Evolutionary conservation across 2,329 filamentous ascomycete genomes (phyloP).

Genomic region (Fusarium oligoseptatum): DNA sequence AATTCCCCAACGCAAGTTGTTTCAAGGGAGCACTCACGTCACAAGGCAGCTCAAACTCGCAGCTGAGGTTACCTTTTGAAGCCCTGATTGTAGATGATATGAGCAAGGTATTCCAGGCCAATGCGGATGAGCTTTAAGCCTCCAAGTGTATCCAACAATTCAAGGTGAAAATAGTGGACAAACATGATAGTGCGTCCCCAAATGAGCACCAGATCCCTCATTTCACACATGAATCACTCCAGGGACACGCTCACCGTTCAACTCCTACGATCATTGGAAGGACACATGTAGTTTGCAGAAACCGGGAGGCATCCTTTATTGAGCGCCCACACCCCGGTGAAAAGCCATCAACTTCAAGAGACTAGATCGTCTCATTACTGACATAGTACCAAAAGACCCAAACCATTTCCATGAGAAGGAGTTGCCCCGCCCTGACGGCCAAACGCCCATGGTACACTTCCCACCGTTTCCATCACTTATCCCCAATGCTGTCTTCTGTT

Average conservation of each 20-base stretch:
- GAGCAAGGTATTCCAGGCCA: neutral
- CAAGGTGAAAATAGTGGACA: neutral
- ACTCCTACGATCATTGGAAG: constrained; percentile 2
- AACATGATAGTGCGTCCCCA: neutral
- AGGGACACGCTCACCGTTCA: neutral
- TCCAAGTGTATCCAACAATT: neutral
- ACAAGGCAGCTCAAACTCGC: neutral
- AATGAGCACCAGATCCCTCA: neutral
- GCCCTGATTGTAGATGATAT: neutral
- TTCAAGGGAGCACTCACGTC: neutral
- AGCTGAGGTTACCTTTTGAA: neutral
- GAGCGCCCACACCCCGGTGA: constrained; percentile 43
- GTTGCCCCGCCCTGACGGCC: constrained; percentile 48
- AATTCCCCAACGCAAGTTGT: constrained; percentile 32
- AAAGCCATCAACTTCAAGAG: constrained; percentile 43
- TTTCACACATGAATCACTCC: neutral
- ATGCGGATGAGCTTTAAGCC: neutral
- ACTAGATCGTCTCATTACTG: constrained; percentile 50
- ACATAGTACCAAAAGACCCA: constrained; percentile 46
- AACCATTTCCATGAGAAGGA: constrained; percentile 50
- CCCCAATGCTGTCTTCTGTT: constrained; percentile 9
- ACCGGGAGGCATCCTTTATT: constrained; percentile 47
- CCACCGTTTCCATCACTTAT: constrained; percentile 37
- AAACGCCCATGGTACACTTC: constrained; percentile 48
- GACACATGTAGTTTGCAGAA: constrained; percentile 14